A percentile compares a stretch with the other conserved stretches of the same genome.
phyloP scores from a whole-genome alignment of 495 filamentous ascomycete species.

The Opeltia flavorubescens region DNA sequence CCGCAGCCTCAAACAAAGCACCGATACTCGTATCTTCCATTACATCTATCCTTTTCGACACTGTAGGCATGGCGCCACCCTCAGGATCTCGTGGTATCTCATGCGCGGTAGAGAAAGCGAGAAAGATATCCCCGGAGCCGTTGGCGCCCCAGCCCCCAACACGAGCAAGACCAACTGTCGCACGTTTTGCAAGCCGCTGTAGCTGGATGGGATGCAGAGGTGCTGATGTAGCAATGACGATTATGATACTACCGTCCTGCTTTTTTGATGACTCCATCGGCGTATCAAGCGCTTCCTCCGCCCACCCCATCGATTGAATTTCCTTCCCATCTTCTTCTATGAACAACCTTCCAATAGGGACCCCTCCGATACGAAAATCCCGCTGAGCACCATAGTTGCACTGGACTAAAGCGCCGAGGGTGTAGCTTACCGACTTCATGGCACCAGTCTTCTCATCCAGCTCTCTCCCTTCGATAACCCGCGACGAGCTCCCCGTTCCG shows the following conservation, averaged over 20 bases:
- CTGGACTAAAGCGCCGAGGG: conserved; percentile 36
- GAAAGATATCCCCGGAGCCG: no score
- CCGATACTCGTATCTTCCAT: conserved; percentile 36
- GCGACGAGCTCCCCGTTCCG: conserved; percentile 34
- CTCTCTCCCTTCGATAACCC: conserved; percentile 20
- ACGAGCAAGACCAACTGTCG: no score
- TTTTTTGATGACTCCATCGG: no score
- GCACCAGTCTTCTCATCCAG: background rate
- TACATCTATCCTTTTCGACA: conserved; percentile 22
- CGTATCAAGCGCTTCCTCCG: no score
- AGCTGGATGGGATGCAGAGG: conserved; percentile 36
- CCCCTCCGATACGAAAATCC: conserved; percentile 32
- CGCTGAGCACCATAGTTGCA: conserved; percentile 34
- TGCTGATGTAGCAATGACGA: conserved; percentile 37
- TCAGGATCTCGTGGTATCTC: no score
- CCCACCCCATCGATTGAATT: conserved; percentile 16
- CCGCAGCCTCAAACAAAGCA: conserved; percentile 32
- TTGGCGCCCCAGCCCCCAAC: no score
- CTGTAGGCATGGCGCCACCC: no score
- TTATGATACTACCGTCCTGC: conserved; percentile 41
- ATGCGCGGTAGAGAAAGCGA: no score
- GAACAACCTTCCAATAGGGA: conserved; percentile 33
- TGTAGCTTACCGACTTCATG: conserved; percentile 7
- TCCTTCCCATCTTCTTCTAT: conserved; percentile 17
- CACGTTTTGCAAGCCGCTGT: conserved; percentile 36